phyloP scores from a whole-genome alignment of 176 grass and related monocot genomes.

The Typha latifolia region DNA sequence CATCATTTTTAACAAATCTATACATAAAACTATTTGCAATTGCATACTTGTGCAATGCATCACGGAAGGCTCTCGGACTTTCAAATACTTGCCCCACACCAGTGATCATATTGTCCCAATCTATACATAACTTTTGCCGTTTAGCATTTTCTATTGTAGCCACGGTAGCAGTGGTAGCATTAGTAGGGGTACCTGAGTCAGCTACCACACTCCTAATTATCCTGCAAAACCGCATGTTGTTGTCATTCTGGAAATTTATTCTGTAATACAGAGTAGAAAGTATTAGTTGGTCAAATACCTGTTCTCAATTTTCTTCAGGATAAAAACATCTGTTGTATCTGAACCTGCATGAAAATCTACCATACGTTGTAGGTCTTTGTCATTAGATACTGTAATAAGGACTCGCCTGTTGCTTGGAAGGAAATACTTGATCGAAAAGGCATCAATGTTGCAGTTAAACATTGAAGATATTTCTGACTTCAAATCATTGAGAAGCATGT shows the following conservation, averaged over 20 bases:
- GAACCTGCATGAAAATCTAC: constrained; percentile 83
- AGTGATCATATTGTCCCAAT: constrained; percentile 75
- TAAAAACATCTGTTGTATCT: constrained; percentile 67
- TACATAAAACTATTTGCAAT: constrained; percentile 88
- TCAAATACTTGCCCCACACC: constrained; percentile 88
- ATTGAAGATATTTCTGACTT: constrained; percentile 68
- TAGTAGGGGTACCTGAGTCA: constrained; percentile 34
- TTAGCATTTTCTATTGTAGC: constrained; percentile 38
- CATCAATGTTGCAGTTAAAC: constrained; percentile 49
- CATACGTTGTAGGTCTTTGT: constrained; percentile 88
- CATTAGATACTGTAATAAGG: constrained; percentile 87
- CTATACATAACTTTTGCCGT: constrained; percentile 57
- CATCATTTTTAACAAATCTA: constrained; percentile 88
- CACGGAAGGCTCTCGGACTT: constrained; percentile 71
- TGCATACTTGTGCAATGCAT: constrained; percentile 86
- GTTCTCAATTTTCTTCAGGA: constrained; percentile 78
- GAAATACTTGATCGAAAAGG: constrained; percentile 78
- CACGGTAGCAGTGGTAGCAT: constrained; percentile 19
- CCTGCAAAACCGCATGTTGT: constrained; percentile 34
- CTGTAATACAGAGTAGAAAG: neutral
- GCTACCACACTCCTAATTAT: constrained; percentile 48
- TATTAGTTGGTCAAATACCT: constrained; percentile 32
- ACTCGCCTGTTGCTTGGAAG: constrained; percentile 84
- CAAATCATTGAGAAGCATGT: constrained; percentile 55
- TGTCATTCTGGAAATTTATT: constrained; percentile 15